phyloP scores from a whole-genome alignment of 2,329 filamentous ascomycete genomes.

The Diatrype stigma region DNA sequence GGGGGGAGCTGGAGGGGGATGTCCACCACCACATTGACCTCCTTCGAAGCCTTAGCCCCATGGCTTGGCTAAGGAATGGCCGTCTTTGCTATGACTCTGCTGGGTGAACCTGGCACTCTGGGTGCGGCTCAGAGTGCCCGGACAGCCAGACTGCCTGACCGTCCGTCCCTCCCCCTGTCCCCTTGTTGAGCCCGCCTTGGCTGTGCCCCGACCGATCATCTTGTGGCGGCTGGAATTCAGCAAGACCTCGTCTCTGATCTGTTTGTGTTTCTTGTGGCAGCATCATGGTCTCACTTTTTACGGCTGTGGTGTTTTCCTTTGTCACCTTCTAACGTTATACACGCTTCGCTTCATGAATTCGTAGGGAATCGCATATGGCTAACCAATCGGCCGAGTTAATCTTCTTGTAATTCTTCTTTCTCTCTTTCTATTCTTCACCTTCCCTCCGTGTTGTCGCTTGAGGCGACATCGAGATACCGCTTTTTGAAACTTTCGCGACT shows the following conservation, averaged over 20 bases:
- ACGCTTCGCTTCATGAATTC: neutral
- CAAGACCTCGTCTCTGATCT: slow-evolving; percentile 20
- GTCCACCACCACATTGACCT: neutral
- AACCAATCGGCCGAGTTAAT: neutral
- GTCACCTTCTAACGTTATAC: slow-evolving; percentile 5
- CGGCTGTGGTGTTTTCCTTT: slow-evolving; percentile 11
- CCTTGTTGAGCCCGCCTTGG: neutral
- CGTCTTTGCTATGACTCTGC: slow-evolving; percentile 11
- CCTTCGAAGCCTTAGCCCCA: neutral
- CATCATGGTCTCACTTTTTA: neutral
- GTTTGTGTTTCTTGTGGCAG: slow-evolving; percentile 7
- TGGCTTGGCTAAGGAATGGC: neutral
- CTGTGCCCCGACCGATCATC: too few relatives aligned
- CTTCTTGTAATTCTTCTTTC: slow-evolving; percentile 3
- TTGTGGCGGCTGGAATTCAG: slow-evolving; percentile 19
- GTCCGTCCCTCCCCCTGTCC: slow-evolving; percentile 16
- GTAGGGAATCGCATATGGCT: neutral
- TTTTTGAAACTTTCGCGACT: slow-evolving; percentile 32
- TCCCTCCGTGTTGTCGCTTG: slow-evolving; percentile 24
- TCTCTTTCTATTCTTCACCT: slow-evolving; percentile 19
- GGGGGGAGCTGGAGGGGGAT: neutral
- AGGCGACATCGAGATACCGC: slow-evolving; percentile 14
- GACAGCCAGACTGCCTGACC: too few relatives aligned
- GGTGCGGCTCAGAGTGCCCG: too few relatives aligned
- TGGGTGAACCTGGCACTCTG: too few relatives aligned